phyloP scores from a whole-genome alignment of 495 filamentous ascomycete species.

The Trichocladium antarcticum region DNA sequence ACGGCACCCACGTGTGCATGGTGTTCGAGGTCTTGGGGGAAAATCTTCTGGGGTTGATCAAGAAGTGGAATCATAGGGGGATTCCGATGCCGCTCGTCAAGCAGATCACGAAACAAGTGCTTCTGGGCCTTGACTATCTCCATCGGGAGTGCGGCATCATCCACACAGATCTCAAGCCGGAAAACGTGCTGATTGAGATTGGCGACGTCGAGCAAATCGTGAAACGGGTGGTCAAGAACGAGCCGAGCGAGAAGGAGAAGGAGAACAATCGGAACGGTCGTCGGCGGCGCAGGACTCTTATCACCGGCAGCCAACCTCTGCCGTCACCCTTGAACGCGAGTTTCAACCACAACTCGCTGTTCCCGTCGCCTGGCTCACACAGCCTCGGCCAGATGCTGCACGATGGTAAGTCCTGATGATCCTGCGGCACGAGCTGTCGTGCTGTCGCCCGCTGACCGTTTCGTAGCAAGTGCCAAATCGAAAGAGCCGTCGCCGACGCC shows the following conservation, averaged over 20 bases:
- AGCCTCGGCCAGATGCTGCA: slow-evolving; percentile 76
- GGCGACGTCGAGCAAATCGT: slow-evolving; percentile 96
- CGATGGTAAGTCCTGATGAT: slow-evolving; percentile 44
- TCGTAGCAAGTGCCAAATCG: slow-evolving; percentile 37
- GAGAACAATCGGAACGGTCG: slow-evolving; percentile 93
- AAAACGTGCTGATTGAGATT: slow-evolving; percentile 98
- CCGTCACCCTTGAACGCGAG: slow-evolving; percentile 88
- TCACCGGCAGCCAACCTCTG: slow-evolving; percentile 93
- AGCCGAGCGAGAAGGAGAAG: slow-evolving; percentile 68
- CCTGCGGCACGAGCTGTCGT: not conserved
- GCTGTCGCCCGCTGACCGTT: slow-evolving; percentile 8
- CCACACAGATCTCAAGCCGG: slow-evolving; percentile 94
- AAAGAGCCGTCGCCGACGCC: slow-evolving; percentile 35
- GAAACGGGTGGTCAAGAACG: slow-evolving; percentile 84
- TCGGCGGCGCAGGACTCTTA: slow-evolving; percentile 78
- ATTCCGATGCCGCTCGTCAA: slow-evolving; percentile 94
- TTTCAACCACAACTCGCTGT: slow-evolving; percentile 65
- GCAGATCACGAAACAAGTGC: slow-evolving; percentile 96
- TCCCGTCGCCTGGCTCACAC: slow-evolving; percentile 60
- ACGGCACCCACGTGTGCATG: slow-evolving; percentile 97
- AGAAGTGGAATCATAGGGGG: slow-evolving; percentile 93
- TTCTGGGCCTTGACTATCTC: slow-evolving; percentile 89
- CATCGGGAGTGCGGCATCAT: slow-evolving; percentile 98
- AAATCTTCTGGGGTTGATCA: slow-evolving; percentile 91
- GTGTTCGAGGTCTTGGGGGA: slow-evolving; percentile 97